Evolutionary conservation across 192 early-diverging fungal species (phyloP), one percentile per base, ranked within the genome.

Genomic region (Lobosporangium transversale): DNA sequence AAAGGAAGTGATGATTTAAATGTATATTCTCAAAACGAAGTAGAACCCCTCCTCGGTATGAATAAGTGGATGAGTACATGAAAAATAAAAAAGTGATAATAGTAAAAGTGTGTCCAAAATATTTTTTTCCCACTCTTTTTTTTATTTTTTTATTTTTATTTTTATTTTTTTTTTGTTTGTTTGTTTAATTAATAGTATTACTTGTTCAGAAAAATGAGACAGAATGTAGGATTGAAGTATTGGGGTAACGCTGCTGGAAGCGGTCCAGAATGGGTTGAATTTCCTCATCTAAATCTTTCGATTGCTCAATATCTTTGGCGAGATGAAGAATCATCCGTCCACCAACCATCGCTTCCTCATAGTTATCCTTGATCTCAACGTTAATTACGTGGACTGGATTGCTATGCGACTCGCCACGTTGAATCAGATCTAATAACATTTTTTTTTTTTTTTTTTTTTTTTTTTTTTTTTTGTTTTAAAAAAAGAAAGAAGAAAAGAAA

Each of bases 351-450:
- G 97, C 95, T 62, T 97, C 94, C 65, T 92, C 88, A 44, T 94
- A 90, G 80, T 95, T 99, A 76, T 99, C 97, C 62, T 92, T 92
- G 68, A 98, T 99, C 32, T 98, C 96, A 4, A 99, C 87, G 61
- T 99, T 99, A 58, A 99, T 90, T 2, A 99, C 88, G 84, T 99
- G 96, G 0, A 95, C 90, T 1, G 91, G 90, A 47, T 79, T 73
- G 58, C 87, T 94, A 31, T 86, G 78, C 3, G 83, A 54, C 23
- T 91, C 88, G 2, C 89, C 88, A 21, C 94, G 87, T 33, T 85
- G 86, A 20, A 88, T 61, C 47, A 97, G 79, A 70, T 98, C 95
- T 94, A 23, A n/a, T 21, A n/a, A 37, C 6, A 27, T n/a, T n/a
- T n/a, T n/a, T n/a, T n/a, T n/a, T n/a, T n/a, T n/a, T n/a, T n/a